Percentiles rank a stretch among this genome's conserved stretches.
Conservation (phyloP, 2,329 filamentous ascomycete genomes). For the Verticillium nubilum region DNA sequence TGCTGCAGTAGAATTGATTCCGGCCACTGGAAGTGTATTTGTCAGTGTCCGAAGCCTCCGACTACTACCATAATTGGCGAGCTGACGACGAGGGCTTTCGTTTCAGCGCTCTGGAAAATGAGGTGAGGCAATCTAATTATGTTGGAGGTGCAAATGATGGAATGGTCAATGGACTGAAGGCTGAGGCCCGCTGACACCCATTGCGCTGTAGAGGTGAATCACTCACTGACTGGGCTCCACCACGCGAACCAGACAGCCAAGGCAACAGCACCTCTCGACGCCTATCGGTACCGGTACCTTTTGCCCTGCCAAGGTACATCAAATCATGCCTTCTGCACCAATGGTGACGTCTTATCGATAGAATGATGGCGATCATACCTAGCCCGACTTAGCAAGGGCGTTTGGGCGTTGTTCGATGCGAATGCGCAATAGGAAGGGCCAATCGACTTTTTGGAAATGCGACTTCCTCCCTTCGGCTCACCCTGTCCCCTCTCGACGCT, state of each 20-base stretch:
- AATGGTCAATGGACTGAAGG: not conserved
- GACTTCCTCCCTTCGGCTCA: not conserved
- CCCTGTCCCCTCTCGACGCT: not conserved
- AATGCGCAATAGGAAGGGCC: not conserved
- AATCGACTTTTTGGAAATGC: not conserved
- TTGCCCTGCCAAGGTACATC: not conserved
- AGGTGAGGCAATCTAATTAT: not conserved
- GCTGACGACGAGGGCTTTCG: not conserved
- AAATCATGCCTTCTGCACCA: not conserved
- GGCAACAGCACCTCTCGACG: not conserved
- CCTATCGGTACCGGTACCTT: not conserved
- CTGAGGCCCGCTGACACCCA: too few relatives aligned
- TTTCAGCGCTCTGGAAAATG: not conserved
- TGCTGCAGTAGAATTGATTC: not conserved
- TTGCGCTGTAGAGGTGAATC: not conserved
- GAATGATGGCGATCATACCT: not conserved
- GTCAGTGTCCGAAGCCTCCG: not conserved
- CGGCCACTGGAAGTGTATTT: not conserved
- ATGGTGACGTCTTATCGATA: not conserved
- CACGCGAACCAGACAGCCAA: not conserved
- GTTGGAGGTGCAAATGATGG: not conserved
- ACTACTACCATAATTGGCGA: not conserved
- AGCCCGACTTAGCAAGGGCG: not conserved
- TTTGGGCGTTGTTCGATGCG: not conserved
- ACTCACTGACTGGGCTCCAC: too few relatives aligned